Base-by-base conservation (phyloP, 176 grass and related monocot genomes). In the Musa troglodytarum region DNA sequence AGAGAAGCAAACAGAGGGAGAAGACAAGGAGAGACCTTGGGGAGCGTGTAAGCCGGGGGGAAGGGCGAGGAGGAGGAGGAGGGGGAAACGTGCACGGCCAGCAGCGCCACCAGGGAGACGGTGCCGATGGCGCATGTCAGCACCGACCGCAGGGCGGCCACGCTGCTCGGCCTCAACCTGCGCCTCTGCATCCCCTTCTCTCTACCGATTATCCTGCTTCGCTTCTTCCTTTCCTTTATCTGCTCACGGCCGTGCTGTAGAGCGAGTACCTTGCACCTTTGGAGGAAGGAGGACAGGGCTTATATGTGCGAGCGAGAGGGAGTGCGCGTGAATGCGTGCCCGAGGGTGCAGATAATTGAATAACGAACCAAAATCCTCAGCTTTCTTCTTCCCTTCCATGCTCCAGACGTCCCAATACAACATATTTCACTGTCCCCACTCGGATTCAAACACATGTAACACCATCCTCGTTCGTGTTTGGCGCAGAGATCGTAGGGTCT, bases 31-130 rank as follows among this genome's bases (percentile, higher is more conserved):
- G 16, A 12, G 43, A 89, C 87, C 83, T 89, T 80, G 62, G 89
- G 52, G 72, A 88, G 81, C 81, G 74, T 84, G 83, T 88, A 88
- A 19, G 51, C 62, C 11, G 77, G 75, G 55, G 77, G 52, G 80
- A 62, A 53, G 76, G 76, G 10, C 12, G 69, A 20, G 20, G n/a
- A 1, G 15, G 54, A 1, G 24, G 56, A 22, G 83, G 63, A 23
- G 14, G 81, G 50, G 25, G 86, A 92, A 20, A 84, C 63, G 83
- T 86, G 86, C 53, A 92, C 83, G 62, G 83, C 78, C 25, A 92
- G 78, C 65, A 92, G 80, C 65, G 83, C 75, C 26, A 77, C 78
- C 49, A 81, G 64, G 61, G 89, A 73, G 62, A 91, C 8, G 53
- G 64, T 54, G 66, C 63, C n/a, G 19, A 43, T 77, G 75, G 83